Base-by-base conservation (phyloP, 2,329 filamentous ascomycete genomes). In the Cladosporium sp. region DNA sequence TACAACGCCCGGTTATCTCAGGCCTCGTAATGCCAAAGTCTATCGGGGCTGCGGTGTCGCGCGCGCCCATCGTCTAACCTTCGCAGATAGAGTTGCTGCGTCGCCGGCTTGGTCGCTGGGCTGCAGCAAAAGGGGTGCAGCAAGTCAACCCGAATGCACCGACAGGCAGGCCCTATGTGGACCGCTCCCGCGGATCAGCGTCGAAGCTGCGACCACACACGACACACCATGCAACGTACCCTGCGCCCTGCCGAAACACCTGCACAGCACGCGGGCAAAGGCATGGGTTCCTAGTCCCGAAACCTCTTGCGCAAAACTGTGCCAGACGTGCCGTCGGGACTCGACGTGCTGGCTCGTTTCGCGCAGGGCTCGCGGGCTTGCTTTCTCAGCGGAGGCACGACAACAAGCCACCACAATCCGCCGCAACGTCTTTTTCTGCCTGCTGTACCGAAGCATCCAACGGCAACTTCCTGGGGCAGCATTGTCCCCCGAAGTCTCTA, bases 101-200 rank as follows among this genome's bases (percentile, higher is more conserved):
- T n/a, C 36, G 36, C 36, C 3, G 28, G 4, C 3, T 7, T 9
- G 28, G 28, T 10, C 22, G 42, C 42, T 45, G 22, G 49, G 17
- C 35, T 37, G 49, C 35, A 39, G 49, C 49, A 52, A 52, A 39
- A 52, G 49, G 49, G 49, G 51, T 13, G 25, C 17, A 19, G 17
- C 42, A 24, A 55, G 40, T 55, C 40, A 19, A 22, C 32, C 52
- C 52, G 52, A 47, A 19, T 4, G 40, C 48, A 24, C 48, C 48
- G 48, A 17, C 51, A 22, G n/a, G 37, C 34, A 17, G 39, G 52
- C 52, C 52, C 52, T 55, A 47, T 13, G 52, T 55, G 52, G 52
- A 24, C 34, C 32, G 10, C 20, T 20, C 12, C 52, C 52, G 52
- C 40, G 34, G 52, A 55, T 55, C 52, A 34, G n/a, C 52, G 28